These are phyloP conservation scores for Colletotrichum sp. DNA, from an alignment of 2,329 filamentous ascomycete genomes.

Conservation along the genomic window DNA sequence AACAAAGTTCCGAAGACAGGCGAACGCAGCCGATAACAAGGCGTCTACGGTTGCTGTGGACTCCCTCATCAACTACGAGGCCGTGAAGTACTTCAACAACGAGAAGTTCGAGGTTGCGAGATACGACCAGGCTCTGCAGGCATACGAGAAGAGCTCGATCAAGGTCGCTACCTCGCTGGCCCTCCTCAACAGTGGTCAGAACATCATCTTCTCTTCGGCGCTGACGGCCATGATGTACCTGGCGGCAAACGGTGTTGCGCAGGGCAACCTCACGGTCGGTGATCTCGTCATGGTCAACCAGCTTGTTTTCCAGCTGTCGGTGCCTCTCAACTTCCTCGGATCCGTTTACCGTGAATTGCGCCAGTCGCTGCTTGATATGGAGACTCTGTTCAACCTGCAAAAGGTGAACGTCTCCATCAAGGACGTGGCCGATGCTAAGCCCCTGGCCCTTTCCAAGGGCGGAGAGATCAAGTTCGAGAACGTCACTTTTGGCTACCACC, in stretches of 20 bases:
- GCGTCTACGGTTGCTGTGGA: constrained; percentile 96
- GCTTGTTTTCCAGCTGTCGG: constrained; percentile 95
- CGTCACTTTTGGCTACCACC: constrained; percentile 90
- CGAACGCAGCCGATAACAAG: constrained; percentile 95
- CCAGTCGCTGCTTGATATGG: constrained; percentile 96
- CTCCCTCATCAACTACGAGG: constrained; percentile 97
- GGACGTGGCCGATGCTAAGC: constrained; percentile 76
- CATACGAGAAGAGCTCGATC: constrained; percentile 94
- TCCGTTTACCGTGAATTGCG: constrained; percentile 95
- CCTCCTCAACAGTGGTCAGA: constrained; percentile 93
- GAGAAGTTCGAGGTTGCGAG: constrained; percentile 91
- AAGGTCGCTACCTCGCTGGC: constrained; percentile 95
- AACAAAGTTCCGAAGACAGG: constrained; percentile 93
- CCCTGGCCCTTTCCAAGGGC: constrained; percentile 74
- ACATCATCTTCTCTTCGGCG: constrained; percentile 94
- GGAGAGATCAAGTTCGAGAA: constrained; percentile 95
- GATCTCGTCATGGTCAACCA: constrained; percentile 99
- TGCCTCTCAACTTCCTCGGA: constrained; percentile 97
- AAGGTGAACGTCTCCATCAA: constrained; percentile 91
- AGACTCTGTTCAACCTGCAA: constrained; percentile 95
- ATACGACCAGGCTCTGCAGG: constrained; percentile 84
- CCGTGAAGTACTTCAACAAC: constrained; percentile 99
- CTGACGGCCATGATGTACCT: constrained; percentile 98
- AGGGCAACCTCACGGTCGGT: constrained; percentile 83
- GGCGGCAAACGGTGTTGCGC: constrained; percentile 86